Conservation (phyloP, 2,329 filamentous ascomycete genomes). For the Epichloe sylvatica region DNA sequence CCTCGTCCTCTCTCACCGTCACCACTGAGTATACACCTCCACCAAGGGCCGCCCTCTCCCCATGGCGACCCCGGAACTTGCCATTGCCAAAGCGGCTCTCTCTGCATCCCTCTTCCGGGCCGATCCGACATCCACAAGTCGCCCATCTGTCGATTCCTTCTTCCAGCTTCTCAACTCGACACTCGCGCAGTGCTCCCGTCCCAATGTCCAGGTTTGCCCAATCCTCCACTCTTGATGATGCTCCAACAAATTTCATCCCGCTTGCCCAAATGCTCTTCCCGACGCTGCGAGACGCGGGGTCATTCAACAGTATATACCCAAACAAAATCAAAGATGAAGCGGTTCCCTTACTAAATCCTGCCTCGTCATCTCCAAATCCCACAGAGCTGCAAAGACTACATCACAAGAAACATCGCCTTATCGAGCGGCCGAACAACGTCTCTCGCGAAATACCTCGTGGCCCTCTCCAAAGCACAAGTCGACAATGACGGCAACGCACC, state of each 20-base stretch:
- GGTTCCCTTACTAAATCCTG: constrained; percentile 7
- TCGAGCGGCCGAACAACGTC: constrained; percentile 52
- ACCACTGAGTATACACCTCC: background rate
- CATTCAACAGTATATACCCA: background rate
- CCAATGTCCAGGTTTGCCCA: constrained; percentile 76
- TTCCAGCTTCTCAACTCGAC: constrained; percentile 50
- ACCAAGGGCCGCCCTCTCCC: constrained; percentile 2
- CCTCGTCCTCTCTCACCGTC: background rate
- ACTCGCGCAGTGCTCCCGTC: constrained; percentile 57
- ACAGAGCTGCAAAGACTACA: constrained; percentile 80
- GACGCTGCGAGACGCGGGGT: background rate
- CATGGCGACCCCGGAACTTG: constrained; percentile 57
- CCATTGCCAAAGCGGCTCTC: constrained; percentile 68
- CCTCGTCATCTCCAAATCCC: constrained; percentile 3
- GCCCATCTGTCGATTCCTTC: constrained; percentile 56
- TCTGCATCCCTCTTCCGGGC: constrained; percentile 58
- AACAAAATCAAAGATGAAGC: background rate
- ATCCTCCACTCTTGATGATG: background rate
- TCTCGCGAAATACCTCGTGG: constrained; percentile 62
- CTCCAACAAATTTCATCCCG: background rate
- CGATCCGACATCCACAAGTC: constrained; percentile 55
- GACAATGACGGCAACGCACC: constrained; percentile 21
- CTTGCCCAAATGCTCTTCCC: background rate
- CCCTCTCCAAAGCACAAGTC: constrained; percentile 40
- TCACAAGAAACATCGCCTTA: constrained; percentile 54